Base-by-base conservation (phyloP, 805 yeast species). In the Suhomyces xylopsoci region DNA sequence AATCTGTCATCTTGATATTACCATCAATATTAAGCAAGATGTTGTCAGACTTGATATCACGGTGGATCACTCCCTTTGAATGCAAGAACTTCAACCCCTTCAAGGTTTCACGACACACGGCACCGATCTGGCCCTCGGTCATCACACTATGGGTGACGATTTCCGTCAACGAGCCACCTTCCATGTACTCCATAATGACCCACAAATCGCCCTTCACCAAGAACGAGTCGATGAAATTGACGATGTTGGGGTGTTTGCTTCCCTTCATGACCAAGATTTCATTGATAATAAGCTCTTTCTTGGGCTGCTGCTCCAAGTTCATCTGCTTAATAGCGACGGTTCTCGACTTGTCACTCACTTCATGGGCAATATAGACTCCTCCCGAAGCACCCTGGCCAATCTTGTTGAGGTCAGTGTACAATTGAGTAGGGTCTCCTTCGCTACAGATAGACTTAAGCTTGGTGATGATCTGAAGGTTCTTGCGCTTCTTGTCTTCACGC, bases 151-250 rank as follows among this genome's bases (percentile, higher is more conserved):
- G 92, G 0, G 96, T 90, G 15, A 94, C 96, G 32, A 94, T 93
- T 71, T 94, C 99, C 0, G 99, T 93, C 60, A 94, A 77, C 0
- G 96, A 87, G 2, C 99, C 99, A 56, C 99, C 99, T 68, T 94
- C 97, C 99, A 94, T 94, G 66, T 90, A 94, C 70, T 94, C 99
- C 99, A 94, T 94, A 19, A 94, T 84, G 8, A 94, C 98, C 99
- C 99, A 94, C 51, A 94, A 76, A 60, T 87, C 91, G 45, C 88
- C 89, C 54, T 82, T 84, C 52, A 88, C 72, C 50, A 88, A 67
- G 67, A 85, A 57, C 0, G 97, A 84, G 64, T 93, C 96, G 55
- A 93, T 83, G 66, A 90, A 94, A 68, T 94, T 94, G 53, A 94
- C 99, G 70, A 94, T 94, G 66, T 94, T 94, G 48, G 83, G 83